phyloP scores from a whole-genome alignment of 345 rosid genomes.

The Toxicodendron radicans region DNA sequence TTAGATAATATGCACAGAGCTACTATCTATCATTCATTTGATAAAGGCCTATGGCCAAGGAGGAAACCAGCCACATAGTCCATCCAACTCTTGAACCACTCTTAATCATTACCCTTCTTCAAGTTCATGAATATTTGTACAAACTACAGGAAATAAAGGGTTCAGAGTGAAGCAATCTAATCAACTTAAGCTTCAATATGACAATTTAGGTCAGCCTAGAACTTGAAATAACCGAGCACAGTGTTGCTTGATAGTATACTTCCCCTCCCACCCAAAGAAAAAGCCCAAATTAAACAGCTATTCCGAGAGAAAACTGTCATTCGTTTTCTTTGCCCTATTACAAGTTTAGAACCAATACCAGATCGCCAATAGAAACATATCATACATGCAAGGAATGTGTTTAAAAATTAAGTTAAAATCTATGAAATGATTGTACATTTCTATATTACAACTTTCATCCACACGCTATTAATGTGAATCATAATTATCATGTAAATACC shows the following conservation, averaged over 20 bases:
- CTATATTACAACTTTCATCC: not conserved
- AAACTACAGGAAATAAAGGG: not conserved
- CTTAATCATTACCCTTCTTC: not conserved
- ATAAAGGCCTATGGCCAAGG: not conserved
- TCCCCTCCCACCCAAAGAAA: too few relatives aligned
- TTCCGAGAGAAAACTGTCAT: not conserved
- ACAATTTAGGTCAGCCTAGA: not conserved
- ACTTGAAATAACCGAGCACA: too few relatives aligned
- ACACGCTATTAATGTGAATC: not conserved
- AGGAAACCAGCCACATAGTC: not conserved
- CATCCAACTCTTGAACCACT: not conserved
- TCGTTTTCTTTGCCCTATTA: not conserved
- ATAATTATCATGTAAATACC: not conserved
- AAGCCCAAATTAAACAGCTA: not conserved
- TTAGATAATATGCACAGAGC: not conserved
- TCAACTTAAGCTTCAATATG: not conserved
- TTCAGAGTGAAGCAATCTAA: not conserved
- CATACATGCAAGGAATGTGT: not conserved
- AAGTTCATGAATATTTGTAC: not conserved
- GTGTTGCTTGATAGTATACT: too few relatives aligned
- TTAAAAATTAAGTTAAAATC: not conserved
- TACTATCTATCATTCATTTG: not conserved
- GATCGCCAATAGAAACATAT: not conserved
- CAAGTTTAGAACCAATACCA: not conserved
- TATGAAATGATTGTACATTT: not conserved